Percentiles rank a stretch among this genome's conserved stretches.
Conservation (phyloP, 257 asterid species). For the Echites panduratus region DNA sequence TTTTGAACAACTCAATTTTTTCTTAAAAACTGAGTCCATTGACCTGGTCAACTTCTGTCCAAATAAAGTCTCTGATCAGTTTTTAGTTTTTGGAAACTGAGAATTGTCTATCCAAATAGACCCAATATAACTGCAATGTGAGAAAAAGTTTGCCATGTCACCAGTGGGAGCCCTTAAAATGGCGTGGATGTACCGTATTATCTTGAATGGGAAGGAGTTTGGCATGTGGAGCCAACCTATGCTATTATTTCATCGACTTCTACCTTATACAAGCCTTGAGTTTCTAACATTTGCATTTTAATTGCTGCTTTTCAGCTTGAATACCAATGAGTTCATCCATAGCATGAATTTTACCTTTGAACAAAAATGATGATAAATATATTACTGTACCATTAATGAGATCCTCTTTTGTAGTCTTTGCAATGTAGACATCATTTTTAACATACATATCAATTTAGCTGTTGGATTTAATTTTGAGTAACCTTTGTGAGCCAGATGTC, state of each 20-base stretch:
- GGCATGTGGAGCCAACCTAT: background rate
- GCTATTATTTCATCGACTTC: background rate
- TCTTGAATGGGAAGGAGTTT: too few relatives aligned
- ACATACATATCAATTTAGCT: background rate
- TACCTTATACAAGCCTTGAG: background rate
- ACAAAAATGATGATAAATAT: background rate
- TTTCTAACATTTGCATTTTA: background rate
- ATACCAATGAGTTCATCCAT: background rate
- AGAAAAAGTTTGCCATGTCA: too few relatives aligned
- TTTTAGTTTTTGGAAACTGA: too few relatives aligned
- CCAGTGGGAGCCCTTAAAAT: too few relatives aligned
- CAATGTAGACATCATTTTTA: background rate
- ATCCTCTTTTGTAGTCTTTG: background rate
- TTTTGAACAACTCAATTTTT: too few relatives aligned
- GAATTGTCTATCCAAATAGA: too few relatives aligned
- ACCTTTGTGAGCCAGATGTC: constrained; percentile 49
- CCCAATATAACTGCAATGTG: too few relatives aligned
- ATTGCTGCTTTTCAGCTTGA: background rate
- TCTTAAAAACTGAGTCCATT: too few relatives aligned
- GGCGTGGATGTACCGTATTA: too few relatives aligned
- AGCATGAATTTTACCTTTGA: background rate
- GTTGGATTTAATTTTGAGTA: constrained; percentile 10
- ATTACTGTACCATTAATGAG: background rate
- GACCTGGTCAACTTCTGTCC: too few relatives aligned
- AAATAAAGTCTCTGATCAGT: too few relatives aligned